Conservation (phyloP, 441 rosid species). For the Omphalea diandra region DNA sequence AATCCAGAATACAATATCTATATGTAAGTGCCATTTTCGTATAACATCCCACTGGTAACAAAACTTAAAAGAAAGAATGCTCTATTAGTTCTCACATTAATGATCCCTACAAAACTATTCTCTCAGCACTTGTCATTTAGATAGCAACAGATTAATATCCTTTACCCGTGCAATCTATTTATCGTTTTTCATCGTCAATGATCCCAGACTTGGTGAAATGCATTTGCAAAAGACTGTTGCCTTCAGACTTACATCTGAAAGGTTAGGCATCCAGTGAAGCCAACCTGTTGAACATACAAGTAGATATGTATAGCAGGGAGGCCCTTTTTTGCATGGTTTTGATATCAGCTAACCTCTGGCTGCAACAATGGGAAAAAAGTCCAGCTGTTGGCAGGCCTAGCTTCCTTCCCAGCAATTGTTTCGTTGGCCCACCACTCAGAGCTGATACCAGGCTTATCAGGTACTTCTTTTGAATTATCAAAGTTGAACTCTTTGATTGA, state of each 20-base stretch:
- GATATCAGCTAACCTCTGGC: conserved; percentile 68
- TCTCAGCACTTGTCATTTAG: conserved; percentile 16
- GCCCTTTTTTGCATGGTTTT: conserved; percentile 13
- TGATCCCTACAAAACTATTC: conserved; percentile 29
- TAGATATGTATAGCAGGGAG: conserved; percentile 6
- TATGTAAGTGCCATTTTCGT: conserved; percentile 29
- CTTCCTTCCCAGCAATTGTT: conserved; percentile 67
- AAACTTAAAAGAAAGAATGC: conserved; percentile 35
- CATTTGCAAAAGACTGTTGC: conserved; percentile 17
- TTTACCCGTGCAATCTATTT: conserved; percentile 20
- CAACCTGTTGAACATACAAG: conserved; percentile 5
- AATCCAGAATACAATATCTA: conserved; percentile 22
- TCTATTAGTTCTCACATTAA: conserved; percentile 27
- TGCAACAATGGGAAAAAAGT: conserved; percentile 88
- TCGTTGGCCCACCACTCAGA: conserved; percentile 83
- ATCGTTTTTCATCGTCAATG: conserved; percentile 13
- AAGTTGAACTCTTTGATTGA: conserved; percentile 89
- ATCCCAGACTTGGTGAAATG: conserved; percentile 17
- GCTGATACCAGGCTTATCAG: conserved; percentile 46
- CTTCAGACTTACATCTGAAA: conserved; percentile 34
- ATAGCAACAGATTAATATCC: conserved; percentile 18
- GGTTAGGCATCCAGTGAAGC: conserved; percentile 22
- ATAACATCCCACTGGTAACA: conserved; percentile 19
- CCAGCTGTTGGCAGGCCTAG: conserved; percentile 60
- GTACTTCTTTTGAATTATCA: conserved; percentile 62